These are phyloP conservation scores for Diospyros lotus DNA, from an alignment of 148 eudicot species.

Conservation along the genomic window DNA sequence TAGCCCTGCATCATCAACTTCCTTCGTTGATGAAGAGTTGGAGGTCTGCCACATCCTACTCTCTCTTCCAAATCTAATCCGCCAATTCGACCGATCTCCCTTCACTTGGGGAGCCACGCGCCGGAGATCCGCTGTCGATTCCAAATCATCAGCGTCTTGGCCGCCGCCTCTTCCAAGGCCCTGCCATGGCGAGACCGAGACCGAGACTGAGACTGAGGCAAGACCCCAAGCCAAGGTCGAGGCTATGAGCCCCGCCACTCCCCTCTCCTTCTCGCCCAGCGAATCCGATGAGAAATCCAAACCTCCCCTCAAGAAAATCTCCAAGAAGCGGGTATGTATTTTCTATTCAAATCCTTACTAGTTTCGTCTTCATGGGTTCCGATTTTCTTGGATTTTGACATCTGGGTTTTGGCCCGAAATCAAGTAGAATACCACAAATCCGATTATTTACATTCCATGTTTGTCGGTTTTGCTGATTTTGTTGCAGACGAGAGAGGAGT, in stretches of 20 bases:
- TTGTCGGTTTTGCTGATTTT: not conserved
- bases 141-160: not conserved
- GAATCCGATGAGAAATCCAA: conserved; percentile 28
- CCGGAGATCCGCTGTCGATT: conserved; percentile 11
- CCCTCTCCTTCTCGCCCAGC: conserved; percentile 27
- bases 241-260: conserved; percentile 28
- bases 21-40: not conserved
- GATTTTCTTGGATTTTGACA: not conserved
- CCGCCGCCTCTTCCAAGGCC: not conserved
- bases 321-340: conserved; percentile 22
- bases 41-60: conserved; percentile 3
- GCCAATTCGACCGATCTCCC: not conserved
- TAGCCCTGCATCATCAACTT: too few relatives aligned
- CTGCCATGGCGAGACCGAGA: not conserved
- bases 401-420: not conserved
- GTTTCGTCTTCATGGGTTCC: not conserved
- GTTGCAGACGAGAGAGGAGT: conserved; percentile 30
- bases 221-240: conserved; percentile 10
- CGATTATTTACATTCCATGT: not conserved
- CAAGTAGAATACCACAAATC: not conserved
- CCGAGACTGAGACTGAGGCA: not conserved
- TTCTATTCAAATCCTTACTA: not conserved
- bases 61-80: conserved; percentile 2
- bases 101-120: not conserved
- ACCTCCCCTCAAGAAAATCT: conserved; percentile 8